Conservation (phyloP, 176 grass and related monocot genomes). For the Saccharum spontaneum region DNA sequence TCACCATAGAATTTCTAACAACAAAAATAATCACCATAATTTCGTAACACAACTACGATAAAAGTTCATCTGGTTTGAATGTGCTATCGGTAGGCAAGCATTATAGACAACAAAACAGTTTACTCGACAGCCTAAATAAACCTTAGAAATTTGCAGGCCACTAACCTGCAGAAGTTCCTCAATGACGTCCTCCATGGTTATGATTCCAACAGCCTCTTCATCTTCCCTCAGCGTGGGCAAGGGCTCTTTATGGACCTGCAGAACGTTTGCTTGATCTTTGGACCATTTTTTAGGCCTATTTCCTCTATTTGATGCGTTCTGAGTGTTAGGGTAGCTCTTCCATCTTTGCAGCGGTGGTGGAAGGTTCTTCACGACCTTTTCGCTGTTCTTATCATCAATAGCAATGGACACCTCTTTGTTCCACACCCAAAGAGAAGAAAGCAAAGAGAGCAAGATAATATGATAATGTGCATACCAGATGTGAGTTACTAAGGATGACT, state of each 20-base stretch:
- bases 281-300: constrained; percentile 66
- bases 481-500: not conserved
- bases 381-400: constrained; percentile 51
- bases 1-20: not conserved
- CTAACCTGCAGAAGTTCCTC: constrained; percentile 95
- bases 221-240: constrained; percentile 67
- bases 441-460: not conserved
- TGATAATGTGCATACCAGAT: not conserved
- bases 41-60: not conserved
- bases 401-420: constrained; percentile 64
- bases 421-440: not conserved
- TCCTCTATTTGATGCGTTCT: constrained; percentile 33
- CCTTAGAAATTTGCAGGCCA: not conserved
- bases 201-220: constrained; percentile 85
- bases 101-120: not conserved
- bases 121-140: not conserved
- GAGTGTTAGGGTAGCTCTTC: constrained; percentile 69
- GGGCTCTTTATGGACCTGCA: constrained; percentile 63
- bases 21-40: not conserved
- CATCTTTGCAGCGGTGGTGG: constrained; percentile 39
- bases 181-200: constrained; percentile 99
- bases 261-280: constrained; percentile 55
- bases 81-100: not conserved
- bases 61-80: not conserved
- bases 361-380: constrained; percentile 45